These are phyloP conservation scores for Fusarium nelsonii DNA, from an alignment of 2,329 filamentous ascomycete genomes.

Conservation along the genomic window DNA sequence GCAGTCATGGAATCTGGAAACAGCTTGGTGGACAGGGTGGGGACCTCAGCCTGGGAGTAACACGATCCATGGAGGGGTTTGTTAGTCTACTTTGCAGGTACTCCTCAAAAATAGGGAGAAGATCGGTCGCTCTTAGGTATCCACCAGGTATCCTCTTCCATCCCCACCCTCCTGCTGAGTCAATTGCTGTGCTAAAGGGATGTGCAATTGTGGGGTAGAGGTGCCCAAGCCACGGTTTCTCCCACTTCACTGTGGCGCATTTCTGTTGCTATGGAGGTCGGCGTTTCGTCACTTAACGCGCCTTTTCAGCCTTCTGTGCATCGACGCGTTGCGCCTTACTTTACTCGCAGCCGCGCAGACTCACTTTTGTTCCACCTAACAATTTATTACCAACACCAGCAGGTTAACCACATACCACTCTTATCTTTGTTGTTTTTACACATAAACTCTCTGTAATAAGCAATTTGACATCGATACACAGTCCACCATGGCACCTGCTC, in stretches of 20 bases:
- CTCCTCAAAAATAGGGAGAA: not conserved
- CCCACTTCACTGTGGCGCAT: conserved; percentile 35
- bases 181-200: conserved; percentile 30
- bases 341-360: conserved; percentile 40
- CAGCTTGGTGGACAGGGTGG: conserved; percentile 28
- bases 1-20: conserved; percentile 35
- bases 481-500: conserved; percentile 53
- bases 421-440: not conserved
- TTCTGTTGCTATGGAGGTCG: not conserved
- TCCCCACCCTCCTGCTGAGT: conserved; percentile 26
- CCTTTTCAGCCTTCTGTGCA: conserved; percentile 51
- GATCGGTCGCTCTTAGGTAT: not conserved
- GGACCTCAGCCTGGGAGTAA: conserved; percentile 18
- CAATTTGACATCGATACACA: not conserved
- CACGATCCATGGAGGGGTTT: conserved; percentile 39
- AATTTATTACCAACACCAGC: conserved; percentile 3
- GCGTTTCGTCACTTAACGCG: conserved; percentile 54
- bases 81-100: not conserved
- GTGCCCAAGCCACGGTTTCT: conserved; percentile 22
- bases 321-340: conserved; percentile 22
- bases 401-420: not conserved
- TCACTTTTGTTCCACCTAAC: conserved; percentile 26
- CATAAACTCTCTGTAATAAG: not conserved
- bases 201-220: conserved; percentile 15
- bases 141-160: not conserved